Base-by-base conservation (phyloP, 495 filamentous ascomycete species). In the Aspergillus campestris region DNA sequence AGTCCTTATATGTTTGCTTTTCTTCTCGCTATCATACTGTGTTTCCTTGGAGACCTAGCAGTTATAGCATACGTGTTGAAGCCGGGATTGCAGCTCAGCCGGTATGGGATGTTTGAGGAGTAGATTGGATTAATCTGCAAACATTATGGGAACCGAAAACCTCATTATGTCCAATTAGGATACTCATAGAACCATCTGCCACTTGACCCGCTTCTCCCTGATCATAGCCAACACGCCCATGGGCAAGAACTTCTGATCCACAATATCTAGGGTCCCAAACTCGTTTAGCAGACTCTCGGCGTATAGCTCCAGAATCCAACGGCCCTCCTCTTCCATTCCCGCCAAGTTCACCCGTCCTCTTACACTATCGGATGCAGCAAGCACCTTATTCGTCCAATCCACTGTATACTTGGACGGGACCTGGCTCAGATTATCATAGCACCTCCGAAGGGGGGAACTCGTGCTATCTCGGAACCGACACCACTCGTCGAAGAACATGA, bases 201-300 rank as follows among this genome's bases (percentile, higher is more conserved):
- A 81, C 41, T 53, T 69, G 33, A 81, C 71, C 55, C 65, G 72
- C 56, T 73, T 73, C 31, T 66, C 69, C 53, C 69, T 70, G 50
- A 81, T 62, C 66, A 77, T 69, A 13, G 52, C 59, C 49, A 80
- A 52, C 29, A 81, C 52, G 0, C 78, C 75, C 31, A 77, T 61
- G 0, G 78, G 77, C 48, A 82, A 56, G 44, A 77, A 68, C 31
- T 67, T 67, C 48, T 69, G 63, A 33, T 81, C 78, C 13, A 77
- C 73, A 39, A 82, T 55, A 31, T 54, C 64, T 54, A 77, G 47
- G 2, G 75, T 74, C 7, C 76, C 77, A 53, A 69, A 78, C 8
- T 59, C 47, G 31, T 64, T 57, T 32, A 74, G 40, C 49, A 81
- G 50, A 39, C 81, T 77, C 8, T 61, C 52, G 3, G 59, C 69